Percentiles rank a stretch among this genome's conserved stretches.
Evolutionary conservation across 805 yeast species (phyloP).

Genomic region (Cyberlindnera amylophila): DNA sequence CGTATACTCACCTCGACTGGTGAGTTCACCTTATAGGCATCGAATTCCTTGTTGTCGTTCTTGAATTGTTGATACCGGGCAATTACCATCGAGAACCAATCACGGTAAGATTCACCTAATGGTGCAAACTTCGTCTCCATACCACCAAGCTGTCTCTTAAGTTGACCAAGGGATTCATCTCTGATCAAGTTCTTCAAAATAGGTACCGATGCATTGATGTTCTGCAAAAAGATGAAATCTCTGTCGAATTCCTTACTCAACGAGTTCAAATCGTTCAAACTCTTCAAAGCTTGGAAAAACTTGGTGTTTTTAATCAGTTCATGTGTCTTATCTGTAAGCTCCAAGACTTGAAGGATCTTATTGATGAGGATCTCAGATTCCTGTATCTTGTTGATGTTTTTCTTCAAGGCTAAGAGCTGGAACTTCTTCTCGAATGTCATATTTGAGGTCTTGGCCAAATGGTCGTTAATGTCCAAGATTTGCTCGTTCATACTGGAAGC

Average conservation of each 20-base stretch:
- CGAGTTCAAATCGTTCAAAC: conserved; percentile 68
- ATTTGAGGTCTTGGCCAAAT: conserved; percentile 60
- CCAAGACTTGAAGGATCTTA: conserved; percentile 75
- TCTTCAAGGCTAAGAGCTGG: conserved; percentile 54
- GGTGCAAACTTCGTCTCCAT: conserved; percentile 39
- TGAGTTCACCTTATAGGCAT: conserved; percentile 70
- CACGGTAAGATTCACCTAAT: conserved; percentile 56
- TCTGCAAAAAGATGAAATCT: conserved; percentile 69
- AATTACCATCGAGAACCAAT: conserved; percentile 52
- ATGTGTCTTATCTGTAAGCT: conserved; percentile 80
- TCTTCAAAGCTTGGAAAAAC: conserved; percentile 82
- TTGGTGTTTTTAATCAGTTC: conserved; percentile 70
- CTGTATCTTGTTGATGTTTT: conserved; percentile 60
- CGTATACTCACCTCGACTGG: conserved; percentile 81
- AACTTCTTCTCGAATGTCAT: conserved; percentile 62
- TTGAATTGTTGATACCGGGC: conserved; percentile 54
- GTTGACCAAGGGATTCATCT: conserved; percentile 64
- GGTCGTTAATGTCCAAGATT: conserved; percentile 51
- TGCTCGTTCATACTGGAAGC: conserved; percentile 56
- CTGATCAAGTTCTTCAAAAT: conserved; percentile 66
- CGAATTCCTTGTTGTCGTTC: conserved; percentile 39
- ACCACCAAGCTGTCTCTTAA: conserved; percentile 60
- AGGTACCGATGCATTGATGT: conserved; percentile 75
- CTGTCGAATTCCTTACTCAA: conserved; percentile 68
- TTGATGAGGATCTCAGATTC: conserved; percentile 68